Evolutionary conservation across 192 early-diverging fungal genomes (phyloP).

Genomic region (Backusella parvicylindrica): DNA sequence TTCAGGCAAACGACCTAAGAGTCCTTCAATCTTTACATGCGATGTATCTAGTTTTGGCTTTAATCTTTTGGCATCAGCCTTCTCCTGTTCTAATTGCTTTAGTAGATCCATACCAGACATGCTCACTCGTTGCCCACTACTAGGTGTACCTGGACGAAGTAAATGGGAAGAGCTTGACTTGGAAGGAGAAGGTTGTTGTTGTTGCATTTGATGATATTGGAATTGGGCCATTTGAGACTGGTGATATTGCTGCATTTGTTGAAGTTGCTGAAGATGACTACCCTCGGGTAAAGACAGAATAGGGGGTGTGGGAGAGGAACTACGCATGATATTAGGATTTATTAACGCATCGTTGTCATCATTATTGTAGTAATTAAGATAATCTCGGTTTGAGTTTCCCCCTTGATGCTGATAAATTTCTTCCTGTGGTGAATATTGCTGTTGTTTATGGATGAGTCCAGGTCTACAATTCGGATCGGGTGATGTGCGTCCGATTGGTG

Average conservation of each 20-base stretch:
- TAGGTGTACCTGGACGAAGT: not conserved
- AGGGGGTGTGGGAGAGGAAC: not conserved
- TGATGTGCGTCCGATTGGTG: not conserved
- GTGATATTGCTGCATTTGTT: constrained; percentile 21
- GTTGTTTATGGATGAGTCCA: not conserved
- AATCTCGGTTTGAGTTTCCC: not conserved
- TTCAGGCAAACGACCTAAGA: constrained; percentile 22
- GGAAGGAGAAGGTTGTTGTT: not conserved
- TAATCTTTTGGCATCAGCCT: constrained; percentile 3
- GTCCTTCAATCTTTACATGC: constrained; percentile 18
- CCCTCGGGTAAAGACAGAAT: not conserved
- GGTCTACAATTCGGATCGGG: not conserved
- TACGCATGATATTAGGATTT: not conserved
- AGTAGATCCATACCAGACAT: constrained; percentile 32
- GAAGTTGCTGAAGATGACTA: constrained; percentile 20
- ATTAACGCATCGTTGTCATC: not conserved
- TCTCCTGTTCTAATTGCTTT: constrained; percentile 24
- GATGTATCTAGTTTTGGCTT: constrained; percentile 22
- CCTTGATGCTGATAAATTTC: not conserved
- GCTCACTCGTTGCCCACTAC: not conserved
- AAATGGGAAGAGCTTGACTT: not conserved
- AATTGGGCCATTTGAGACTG: constrained; percentile 17
- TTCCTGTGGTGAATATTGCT: not conserved
- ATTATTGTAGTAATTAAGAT: not conserved
- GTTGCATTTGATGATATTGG: constrained; percentile 16